phyloP scores from a whole-genome alignment of 352 stramenopile genomes.

The Phytopythium delawarense region DNA sequence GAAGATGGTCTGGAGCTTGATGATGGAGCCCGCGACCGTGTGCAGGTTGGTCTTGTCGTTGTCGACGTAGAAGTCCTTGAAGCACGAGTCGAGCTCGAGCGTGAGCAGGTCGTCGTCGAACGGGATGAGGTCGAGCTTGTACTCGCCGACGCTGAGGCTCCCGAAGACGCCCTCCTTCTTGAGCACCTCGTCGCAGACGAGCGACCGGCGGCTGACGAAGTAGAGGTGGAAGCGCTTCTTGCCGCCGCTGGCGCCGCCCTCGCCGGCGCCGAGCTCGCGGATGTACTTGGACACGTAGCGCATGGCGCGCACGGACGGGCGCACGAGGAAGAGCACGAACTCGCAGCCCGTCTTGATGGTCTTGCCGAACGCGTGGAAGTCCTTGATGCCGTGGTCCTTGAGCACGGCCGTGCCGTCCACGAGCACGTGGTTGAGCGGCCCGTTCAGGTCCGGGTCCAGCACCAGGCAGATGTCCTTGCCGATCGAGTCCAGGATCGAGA shows the following conservation, averaged over 20 bases:
- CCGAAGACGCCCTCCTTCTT: conserved; percentile 89
- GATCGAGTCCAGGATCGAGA: conserved; percentile 78
- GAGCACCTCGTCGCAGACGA: conserved; percentile 89
- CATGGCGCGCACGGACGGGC: conserved; percentile 68
- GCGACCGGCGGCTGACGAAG: conserved; percentile 88
- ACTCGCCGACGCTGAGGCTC: conserved; percentile 84
- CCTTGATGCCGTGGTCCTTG: conserved; percentile 83
- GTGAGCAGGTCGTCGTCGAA: conserved; percentile 94
- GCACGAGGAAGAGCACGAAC: conserved; percentile 88
- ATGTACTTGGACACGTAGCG: conserved; percentile 80
- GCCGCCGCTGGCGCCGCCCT: conserved; percentile 10
- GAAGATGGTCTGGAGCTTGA: conserved; percentile 92
- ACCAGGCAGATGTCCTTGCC: conserved; percentile 89
- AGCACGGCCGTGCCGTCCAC: conserved; percentile 82
- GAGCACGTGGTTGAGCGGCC: conserved; percentile 82
- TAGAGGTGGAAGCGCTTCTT: conserved; percentile 88
- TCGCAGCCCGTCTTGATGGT: conserved; percentile 81
- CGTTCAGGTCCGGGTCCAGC: conserved; percentile 77
- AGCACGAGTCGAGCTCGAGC: conserved; percentile 89
- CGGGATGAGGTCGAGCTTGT: conserved; percentile 94
- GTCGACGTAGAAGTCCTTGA: conserved; percentile 87
- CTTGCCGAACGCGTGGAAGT: conserved; percentile 82
- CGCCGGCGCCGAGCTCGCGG: conserved; percentile 44
- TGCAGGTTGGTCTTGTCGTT: conserved; percentile 87
- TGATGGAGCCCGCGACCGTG: conserved; percentile 83